These are phyloP conservation scores for Nannizziopsis barbatae DNA, from an alignment of 2,329 filamentous ascomycete species.

Conservation along the genomic window DNA sequence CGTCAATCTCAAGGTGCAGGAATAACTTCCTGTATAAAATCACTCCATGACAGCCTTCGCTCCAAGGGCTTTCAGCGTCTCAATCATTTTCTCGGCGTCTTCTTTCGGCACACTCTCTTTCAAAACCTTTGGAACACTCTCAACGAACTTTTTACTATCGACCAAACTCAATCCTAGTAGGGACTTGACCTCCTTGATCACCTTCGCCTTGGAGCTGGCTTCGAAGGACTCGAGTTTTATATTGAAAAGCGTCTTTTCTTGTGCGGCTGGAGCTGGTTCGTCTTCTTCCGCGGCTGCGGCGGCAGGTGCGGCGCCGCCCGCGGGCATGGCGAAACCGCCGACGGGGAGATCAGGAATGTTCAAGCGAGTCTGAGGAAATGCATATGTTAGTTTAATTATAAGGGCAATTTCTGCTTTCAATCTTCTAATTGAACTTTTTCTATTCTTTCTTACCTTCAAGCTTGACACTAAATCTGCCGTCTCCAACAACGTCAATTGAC, in stretches of 20 bases:
- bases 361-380: conserved; percentile 58
- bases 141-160: conserved; percentile 99
- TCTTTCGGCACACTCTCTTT: conserved; percentile 99
- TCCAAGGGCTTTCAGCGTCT: conserved; percentile 84
- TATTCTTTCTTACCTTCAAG: conserved; percentile 59
- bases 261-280: conserved; percentile 75
- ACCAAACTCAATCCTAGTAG: conserved; percentile 91
- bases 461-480: conserved; percentile 90
- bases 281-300: conserved; percentile 57
- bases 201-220: conserved; percentile 81
- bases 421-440: not conserved
- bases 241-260: conserved; percentile 95
- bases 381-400: not conserved
- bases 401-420: not conserved
- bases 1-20: no score
- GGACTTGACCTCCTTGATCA: conserved; percentile 99
- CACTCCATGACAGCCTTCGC: conserved; percentile 88
- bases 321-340: conserved; percentile 70
- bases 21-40: conserved; percentile 15
- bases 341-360: conserved; percentile 98
- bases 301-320: conserved; percentile 47
- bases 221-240: conserved; percentile 90
- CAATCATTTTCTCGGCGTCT: conserved; percentile 96
- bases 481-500: conserved; percentile 92
- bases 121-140: conserved; percentile 95